A percentile compares a stretch with the other conserved stretches of the same genome.
These are phyloP conservation scores for Reticulascus tulasneorum DNA, from an alignment of 2,329 filamentous ascomycete species.

Conservation along the genomic window DNA sequence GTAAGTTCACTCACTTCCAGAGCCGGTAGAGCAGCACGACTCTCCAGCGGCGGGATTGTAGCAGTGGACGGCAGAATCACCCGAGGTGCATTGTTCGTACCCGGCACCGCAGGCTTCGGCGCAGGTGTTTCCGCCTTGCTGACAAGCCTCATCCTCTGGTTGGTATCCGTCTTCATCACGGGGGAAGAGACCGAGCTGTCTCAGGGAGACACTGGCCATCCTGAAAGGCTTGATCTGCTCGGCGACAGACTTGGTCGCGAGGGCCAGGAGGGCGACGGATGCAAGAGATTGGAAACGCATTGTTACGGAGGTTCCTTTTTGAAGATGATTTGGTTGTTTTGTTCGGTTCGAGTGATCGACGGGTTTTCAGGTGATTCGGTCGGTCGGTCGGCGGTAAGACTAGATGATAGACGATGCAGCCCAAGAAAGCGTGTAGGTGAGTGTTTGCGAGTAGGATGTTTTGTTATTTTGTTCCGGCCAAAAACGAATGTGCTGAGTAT, in stretches of 20 bases:
- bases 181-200: conserved; percentile 36
- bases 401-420: conserved; percentile 9
- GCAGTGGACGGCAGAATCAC: conserved; percentile 51
- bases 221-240: conserved; percentile 22
- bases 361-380: conserved; percentile 1
- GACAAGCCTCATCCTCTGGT: conserved; percentile 45
- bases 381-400: conserved; percentile 3
- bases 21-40: conserved; percentile 53
- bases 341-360: neutral
- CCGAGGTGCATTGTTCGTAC: conserved; percentile 45
- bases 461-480: conserved; percentile 3
- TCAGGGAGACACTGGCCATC: conserved; percentile 29
- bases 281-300: conserved; percentile 16
- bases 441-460: conserved; percentile 7
- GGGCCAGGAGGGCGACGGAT: conserved; percentile 14
- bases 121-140: conserved; percentile 44
- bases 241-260: conserved; percentile 13
- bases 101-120: conserved; percentile 50
- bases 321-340: neutral
- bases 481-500: conserved; percentile 23
- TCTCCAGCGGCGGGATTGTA: conserved; percentile 49
- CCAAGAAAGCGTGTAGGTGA: conserved; percentile 8
- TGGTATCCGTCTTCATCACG: conserved; percentile 45
- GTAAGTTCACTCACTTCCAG: conserved; percentile 54
- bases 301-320: conserved; percentile 5